Percentiles rank a stretch among this genome's conserved stretches.
Evolutionary conservation across 2,329 filamentous ascomycete species (phyloP).

Genomic region (Sporothrix pallida): DNA sequence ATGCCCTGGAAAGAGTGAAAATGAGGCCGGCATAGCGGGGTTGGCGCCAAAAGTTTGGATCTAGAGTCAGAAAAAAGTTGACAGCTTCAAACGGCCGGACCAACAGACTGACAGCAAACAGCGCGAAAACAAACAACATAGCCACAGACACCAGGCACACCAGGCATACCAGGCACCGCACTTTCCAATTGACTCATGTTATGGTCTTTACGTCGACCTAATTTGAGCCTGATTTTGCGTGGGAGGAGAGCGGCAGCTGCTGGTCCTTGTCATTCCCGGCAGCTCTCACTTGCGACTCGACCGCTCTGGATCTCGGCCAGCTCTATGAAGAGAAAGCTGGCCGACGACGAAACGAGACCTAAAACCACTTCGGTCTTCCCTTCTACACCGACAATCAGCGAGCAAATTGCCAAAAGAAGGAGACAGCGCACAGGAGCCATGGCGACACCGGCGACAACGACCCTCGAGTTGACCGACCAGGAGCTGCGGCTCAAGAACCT

Average conservation of each 20-base stretch:
- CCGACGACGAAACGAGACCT: constrained; percentile 15
- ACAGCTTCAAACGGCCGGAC: not conserved
- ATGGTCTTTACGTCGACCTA: constrained; percentile 10
- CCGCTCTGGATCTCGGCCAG: constrained; percentile 8
- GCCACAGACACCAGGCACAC: not conserved
- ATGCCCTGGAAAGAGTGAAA: not conserved
- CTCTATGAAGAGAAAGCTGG: constrained; percentile 38
- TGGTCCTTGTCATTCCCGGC: not conserved
- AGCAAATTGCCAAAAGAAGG: constrained; percentile 19
- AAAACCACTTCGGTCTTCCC: not conserved
- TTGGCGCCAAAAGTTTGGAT: constrained; percentile 23
- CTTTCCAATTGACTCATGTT: constrained; percentile 32
- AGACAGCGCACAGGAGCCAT: not conserved
- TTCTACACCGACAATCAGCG: not conserved
- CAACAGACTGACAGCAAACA: not conserved
- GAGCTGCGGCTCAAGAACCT: constrained; percentile 77
- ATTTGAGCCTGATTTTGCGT: not conserved
- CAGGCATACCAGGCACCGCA: not conserved
- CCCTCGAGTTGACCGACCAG: constrained; percentile 64
- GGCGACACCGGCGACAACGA: constrained; percentile 30
- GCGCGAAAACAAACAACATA: not conserved
- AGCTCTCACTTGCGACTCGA: not conserved
- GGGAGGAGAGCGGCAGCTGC: not conserved
- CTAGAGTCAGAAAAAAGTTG: not conserved
- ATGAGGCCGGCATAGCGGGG: constrained; percentile 21